Percentiles rank a stretch among this genome's conserved stretches.
Conservation (phyloP, 257 asterid genomes). For the Paulownia fortunei region DNA sequence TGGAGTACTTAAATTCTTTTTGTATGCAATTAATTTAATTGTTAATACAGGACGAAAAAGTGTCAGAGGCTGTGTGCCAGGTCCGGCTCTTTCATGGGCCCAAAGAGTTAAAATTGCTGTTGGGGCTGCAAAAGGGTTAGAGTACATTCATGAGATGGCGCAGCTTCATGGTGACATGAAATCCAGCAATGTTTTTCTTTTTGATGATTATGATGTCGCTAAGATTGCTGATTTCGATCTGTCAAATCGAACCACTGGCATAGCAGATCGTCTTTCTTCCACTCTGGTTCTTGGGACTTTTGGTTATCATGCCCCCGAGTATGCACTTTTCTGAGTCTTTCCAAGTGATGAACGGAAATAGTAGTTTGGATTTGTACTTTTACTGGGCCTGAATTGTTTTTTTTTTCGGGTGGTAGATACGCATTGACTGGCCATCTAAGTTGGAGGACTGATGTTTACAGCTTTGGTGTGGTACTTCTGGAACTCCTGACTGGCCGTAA, state of each 20-base stretch:
- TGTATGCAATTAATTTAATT: not conserved
- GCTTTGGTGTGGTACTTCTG: conserved; percentile 45
- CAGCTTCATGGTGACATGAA: conserved; percentile 30
- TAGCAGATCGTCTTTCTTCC: conserved; percentile 58
- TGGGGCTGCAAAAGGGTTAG: conserved; percentile 37
- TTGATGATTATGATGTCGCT: conserved; percentile 48
- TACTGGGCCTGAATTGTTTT: not conserved
- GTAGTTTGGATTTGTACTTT: not conserved
- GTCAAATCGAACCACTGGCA: conserved; percentile 35
- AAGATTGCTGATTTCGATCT: conserved; percentile 57
- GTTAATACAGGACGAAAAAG: conserved; percentile 55
- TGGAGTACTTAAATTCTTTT: not conserved
- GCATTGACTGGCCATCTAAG: conserved; percentile 45
- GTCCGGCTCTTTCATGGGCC: conserved; percentile 46
- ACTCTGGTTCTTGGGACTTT: conserved; percentile 58
- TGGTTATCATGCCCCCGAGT: conserved; percentile 73
- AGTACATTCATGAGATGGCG: conserved; percentile 52
- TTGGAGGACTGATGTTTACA: conserved; percentile 40
- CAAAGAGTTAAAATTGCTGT: conserved; percentile 38
- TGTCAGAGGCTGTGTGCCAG: conserved; percentile 57
- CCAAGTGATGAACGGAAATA: not conserved
- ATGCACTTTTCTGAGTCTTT: conserved; percentile 21
- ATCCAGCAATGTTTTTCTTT: conserved; percentile 39
- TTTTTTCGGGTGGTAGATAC: conserved; percentile 26
- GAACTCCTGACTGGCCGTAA: conserved; percentile 47